phyloP scores from a whole-genome alignment of 78 protist genomes.

The Blattamonas nauphoetae region DNA sequence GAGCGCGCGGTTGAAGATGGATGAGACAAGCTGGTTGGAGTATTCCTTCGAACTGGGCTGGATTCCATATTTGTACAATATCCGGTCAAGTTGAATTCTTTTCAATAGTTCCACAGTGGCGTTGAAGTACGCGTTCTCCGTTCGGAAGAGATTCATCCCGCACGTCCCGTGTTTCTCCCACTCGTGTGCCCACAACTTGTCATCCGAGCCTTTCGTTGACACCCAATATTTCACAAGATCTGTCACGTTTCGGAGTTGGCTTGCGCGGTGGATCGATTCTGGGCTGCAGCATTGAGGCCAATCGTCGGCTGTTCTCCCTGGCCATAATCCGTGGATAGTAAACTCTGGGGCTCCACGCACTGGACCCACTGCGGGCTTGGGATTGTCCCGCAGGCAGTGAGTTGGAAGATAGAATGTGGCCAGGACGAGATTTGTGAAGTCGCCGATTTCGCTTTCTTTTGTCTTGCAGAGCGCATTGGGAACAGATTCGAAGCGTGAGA shows the following conservation, averaged over 20 bases:
- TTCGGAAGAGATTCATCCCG: background rate
- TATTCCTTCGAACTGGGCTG: background rate
- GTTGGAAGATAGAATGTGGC: background rate
- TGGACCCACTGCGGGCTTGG: background rate
- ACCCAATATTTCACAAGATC: background rate
- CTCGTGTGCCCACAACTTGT: background rate
- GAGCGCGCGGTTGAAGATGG: background rate
- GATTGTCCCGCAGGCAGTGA: background rate
- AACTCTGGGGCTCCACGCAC: background rate
- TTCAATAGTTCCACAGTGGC: background rate
- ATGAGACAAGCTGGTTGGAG: background rate
- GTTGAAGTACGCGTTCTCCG: background rate
- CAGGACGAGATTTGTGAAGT: background rate
- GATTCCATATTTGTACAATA: background rate
- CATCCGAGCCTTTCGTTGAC: background rate
- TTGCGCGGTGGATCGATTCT: background rate
- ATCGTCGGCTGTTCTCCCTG: background rate
- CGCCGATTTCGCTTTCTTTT: too few species aligned
- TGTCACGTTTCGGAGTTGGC: background rate
- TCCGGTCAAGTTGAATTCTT: background rate
- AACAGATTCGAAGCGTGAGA: too few species aligned
- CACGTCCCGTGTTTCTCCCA: background rate
- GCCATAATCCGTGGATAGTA: background rate
- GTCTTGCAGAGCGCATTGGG: too few species aligned
- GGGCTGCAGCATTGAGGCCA: background rate